Evolutionary conservation across 192 early-diverging fungal species (phyloP).

Genomic region (Allomyces javanicus): DNA sequence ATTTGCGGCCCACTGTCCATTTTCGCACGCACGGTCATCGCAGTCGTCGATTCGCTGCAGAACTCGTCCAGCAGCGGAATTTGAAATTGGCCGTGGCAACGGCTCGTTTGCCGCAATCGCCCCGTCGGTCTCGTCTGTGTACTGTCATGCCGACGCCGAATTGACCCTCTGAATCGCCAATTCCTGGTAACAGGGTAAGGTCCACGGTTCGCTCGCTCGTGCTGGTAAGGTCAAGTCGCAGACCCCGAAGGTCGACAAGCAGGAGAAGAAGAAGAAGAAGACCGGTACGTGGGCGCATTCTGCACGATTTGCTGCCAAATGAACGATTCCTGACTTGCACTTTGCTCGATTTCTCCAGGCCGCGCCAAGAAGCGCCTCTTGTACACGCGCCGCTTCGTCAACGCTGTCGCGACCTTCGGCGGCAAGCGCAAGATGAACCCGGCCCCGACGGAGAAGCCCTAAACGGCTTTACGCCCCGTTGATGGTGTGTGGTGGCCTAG

Average conservation of each 20-base stretch:
- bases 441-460: constrained; percentile 21
- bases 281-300: constrained; percentile 15
- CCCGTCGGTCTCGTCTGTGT: no score
- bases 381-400: constrained; percentile 96
- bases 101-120: no score
- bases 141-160: no score
- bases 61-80: no score
- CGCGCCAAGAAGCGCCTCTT: constrained; percentile 91
- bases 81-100: no score
- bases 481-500: no score
- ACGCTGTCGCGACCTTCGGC: constrained; percentile 65
- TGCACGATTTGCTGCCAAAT: background rate
- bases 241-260: constrained; percentile 92
- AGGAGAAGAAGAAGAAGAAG: constrained; percentile 90
- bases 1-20: no score
- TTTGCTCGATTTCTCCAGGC: constrained; percentile 19
- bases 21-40: no score
- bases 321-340: background rate
- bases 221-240: constrained; percentile 99
- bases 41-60: no score
- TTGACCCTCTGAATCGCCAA: no score
- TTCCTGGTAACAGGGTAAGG: constrained; percentile 67
- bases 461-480: constrained; percentile 7
- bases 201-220: constrained; percentile 99
- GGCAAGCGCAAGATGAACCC: constrained; percentile 62